Base-by-base conservation (phyloP, 768 basidiomycete genomes). In the Trametes meyenii region DNA sequence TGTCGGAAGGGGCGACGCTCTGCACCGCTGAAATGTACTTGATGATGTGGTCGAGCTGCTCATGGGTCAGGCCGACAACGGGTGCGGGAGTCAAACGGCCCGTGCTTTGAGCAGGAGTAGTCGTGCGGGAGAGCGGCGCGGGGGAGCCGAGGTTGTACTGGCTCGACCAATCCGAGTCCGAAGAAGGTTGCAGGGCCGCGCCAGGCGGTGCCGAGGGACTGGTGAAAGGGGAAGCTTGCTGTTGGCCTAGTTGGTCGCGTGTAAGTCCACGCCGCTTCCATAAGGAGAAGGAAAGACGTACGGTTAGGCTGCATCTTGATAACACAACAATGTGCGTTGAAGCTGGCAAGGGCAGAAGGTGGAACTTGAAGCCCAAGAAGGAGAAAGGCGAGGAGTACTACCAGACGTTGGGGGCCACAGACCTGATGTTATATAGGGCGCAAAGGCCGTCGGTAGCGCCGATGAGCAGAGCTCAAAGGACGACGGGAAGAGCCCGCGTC, bases 251-350 rank as follows among this genome's bases (percentile, higher is more conserved):
- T 36, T 17, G 0, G 35, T 7, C 13, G 40, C 13, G 39, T 13
- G 45, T 60, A 3, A 49, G 35, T 35, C 29, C 24, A 24, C 23
- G 50, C 35, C 1, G 49, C 23, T 38, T 16, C 5, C n/a, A 16
- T 12, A 33, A 39, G 14, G 17, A 2, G 11, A 19, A 38, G 17
- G 29, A 8, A 3, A 14, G 11, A 46, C 60, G 19, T 33, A 61
- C 60, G 46, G 60, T 61, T 61, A 36, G 51, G 24, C 60, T 61
- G 60, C 60, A 61, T 61, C 12, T 49, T 45, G 44, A 16, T n/a
- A 50, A 55, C 42, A 35, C 52, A 45, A 35, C 39, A 33, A 49
- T 17, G 14, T 26, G 17, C 16, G 21, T 24, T 19, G 60, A 55
- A 55, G 26, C 24, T 26, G 36, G 52, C 24, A 48, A 39, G 38